Base-by-base conservation (phyloP, 305 asterid genomes). In the Stenogyne calaminthoides region DNA sequence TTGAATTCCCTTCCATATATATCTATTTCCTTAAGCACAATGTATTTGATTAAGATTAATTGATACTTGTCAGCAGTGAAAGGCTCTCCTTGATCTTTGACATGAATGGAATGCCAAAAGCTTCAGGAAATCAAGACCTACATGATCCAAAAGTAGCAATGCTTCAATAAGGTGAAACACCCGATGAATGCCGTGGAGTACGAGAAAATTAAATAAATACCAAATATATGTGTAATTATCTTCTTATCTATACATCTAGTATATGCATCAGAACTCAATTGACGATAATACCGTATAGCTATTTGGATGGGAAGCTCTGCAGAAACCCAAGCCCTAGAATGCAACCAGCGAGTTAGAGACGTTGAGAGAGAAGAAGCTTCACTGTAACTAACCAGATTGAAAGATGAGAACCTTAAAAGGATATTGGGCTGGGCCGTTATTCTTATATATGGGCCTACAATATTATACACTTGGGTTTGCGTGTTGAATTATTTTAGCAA, bases 1-100 rank as follows among this genome's bases (percentile, higher is more conserved):
- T 39, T 34, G 89, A 72, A 78, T 81, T 86, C 69, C 85, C 91
- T 42, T 75, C 86, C 98, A 90, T 92, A 49, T 15, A 15, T 49
- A 20, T 72, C 64, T 22, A 56, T 27, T 47, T 51, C 67, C 16
- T 18, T 49, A 47, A 40, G 64, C 46, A 62, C 32, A 40, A 55
- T 65, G 67, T 49, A 72, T 44, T 20, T 27, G 66, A 37, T 69
- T 61, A 71, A 20, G 37, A 64, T 27, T 14, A 56, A 56, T 6
- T 10, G 56, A 42, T 10, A 58, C 49, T 39, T 34, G 1, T 69
- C 79, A 49, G 74, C 74, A 39, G 62, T 6, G 58, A 78, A 18
- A 62, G 36, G 16, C 62, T 62, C 63, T 54, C 63, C 34, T 65
- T 55, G 47, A 44, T 69, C 58, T 11, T 54, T 44, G 64, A 46